Percentiles rank a stretch among this genome's conserved stretches.
These are phyloP conservation scores for Elsinoe ampelina DNA, from an alignment of 2,329 filamentous ascomycete genomes.

Conservation along the genomic window DNA sequence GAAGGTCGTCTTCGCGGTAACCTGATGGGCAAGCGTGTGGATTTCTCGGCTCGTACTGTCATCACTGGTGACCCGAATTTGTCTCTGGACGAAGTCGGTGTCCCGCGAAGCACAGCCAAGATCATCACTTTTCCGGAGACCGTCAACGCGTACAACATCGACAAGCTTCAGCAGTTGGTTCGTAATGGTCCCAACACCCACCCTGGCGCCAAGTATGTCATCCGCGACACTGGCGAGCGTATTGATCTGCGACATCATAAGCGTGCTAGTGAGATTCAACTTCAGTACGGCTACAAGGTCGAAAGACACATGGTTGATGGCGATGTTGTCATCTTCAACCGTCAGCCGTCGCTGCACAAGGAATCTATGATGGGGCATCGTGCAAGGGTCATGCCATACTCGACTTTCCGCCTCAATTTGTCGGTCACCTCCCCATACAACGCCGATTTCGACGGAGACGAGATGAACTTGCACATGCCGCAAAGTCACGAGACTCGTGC, in stretches of 20 bases:
- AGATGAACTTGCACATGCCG: slow-evolving; percentile 99
- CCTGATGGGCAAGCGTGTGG: slow-evolving; percentile 98
- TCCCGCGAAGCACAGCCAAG: slow-evolving; percentile 84
- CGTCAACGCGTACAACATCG: slow-evolving; percentile 95
- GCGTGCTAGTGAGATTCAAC: slow-evolving; percentile 70
- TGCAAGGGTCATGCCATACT: slow-evolving; percentile 97
- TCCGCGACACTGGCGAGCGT: slow-evolving; percentile 83
- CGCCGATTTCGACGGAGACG: slow-evolving; percentile 98
- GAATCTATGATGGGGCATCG: slow-evolving; percentile 99
- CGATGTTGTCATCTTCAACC: slow-evolving; percentile 99
- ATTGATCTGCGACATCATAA: slow-evolving; percentile 94
- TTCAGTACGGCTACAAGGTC: slow-evolving; percentile 98
- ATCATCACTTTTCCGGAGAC: slow-evolving; percentile 95
- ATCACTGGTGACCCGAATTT: slow-evolving; percentile 98
- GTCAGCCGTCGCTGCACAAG: slow-evolving; percentile 97
- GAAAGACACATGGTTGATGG: slow-evolving; percentile 93
- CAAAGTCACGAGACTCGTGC: slow-evolving; percentile 95
- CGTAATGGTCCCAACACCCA: slow-evolving; percentile 91
- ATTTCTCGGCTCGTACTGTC: slow-evolving; percentile 98
- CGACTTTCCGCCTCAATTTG: slow-evolving; percentile 92
- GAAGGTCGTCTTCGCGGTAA: slow-evolving; percentile 96
- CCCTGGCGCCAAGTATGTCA: slow-evolving; percentile 92
- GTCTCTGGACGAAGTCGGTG: slow-evolving; percentile 92
- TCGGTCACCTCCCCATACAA: slow-evolving; percentile 99
- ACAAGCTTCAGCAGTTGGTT: slow-evolving; percentile 79